Percentiles rank a stretch among this genome's conserved stretches.
phyloP scores from a whole-genome alignment of 768 basidiomycete genomes.

The Tubosaeta brunneosetosa region DNA sequence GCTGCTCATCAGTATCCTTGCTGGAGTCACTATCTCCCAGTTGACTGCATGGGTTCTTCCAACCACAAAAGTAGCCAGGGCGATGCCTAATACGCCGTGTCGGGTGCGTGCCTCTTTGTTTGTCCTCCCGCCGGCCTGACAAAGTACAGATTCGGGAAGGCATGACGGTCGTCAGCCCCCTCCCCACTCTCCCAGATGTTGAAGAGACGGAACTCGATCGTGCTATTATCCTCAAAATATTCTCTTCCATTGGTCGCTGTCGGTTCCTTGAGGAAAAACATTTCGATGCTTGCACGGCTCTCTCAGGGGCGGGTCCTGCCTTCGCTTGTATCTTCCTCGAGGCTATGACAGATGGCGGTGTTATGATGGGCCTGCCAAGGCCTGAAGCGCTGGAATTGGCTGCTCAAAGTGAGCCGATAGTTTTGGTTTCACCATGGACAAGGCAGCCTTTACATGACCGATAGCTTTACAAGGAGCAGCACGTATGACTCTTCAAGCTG shows the following conservation, averaged over 20 bases:
- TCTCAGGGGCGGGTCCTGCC: slow-evolving; percentile 94
- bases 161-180: slow-evolving; percentile 89
- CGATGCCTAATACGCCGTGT: slow-evolving; percentile 98
- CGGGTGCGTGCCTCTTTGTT: slow-evolving; percentile 50
- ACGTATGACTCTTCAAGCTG: slow-evolving; percentile 86
- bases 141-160: slow-evolving; percentile 86
- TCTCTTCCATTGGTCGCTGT: slow-evolving; percentile 94
- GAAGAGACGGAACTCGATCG: slow-evolving; percentile 53
- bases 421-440: neutral
- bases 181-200: slow-evolving; percentile 44
- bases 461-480: slow-evolving; percentile 94
- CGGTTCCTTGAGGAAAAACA: slow-evolving; percentile 97
- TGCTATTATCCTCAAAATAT: slow-evolving; percentile 82
- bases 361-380: slow-evolving; percentile 98
- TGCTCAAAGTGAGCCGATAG: slow-evolving; percentile 71
- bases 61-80: slow-evolving; percentile 82
- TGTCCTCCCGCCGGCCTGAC: neutral
- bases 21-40: slow-evolving; percentile 90
- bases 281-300: slow-evolving; percentile 96
- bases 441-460: neutral
- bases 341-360: slow-evolving; percentile 98
- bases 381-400: slow-evolving; percentile 93
- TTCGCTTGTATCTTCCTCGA: slow-evolving; percentile 96
- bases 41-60: slow-evolving; percentile 68
- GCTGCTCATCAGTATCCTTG: slow-evolving; percentile 92